Percentiles rank a stretch among this genome's conserved stretches.
phyloP scores from a whole-genome alignment of 306 rosid species.

The Inga oerstediana region DNA sequence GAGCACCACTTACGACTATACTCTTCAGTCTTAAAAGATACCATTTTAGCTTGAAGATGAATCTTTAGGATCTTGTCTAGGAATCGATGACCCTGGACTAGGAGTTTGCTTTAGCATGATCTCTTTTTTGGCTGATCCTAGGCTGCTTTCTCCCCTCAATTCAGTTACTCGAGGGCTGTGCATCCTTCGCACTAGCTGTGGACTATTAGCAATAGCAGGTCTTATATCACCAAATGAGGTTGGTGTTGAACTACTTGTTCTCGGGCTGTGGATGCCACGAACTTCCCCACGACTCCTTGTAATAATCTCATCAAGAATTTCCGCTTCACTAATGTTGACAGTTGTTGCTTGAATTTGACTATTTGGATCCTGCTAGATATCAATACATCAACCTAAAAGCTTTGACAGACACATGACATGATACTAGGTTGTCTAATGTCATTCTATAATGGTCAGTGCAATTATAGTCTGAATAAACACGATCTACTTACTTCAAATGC shows the following conservation, averaged over 20 bases:
- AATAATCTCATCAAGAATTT: conserved; percentile 63
- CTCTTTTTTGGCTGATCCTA: conserved; percentile 35
- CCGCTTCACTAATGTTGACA: conserved; percentile 48
- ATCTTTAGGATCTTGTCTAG: conserved; percentile 33
- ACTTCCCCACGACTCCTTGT: conserved; percentile 77
- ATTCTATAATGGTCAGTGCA: neutral
- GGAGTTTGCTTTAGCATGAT: conserved; percentile 37
- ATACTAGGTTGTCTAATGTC: conserved; percentile 5
- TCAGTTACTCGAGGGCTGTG: conserved; percentile 50
- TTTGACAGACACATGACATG: neutral
- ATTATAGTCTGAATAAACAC: neutral
- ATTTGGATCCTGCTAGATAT: conserved; percentile 39
- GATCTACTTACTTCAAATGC: conserved; percentile 54
- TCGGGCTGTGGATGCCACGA: conserved; percentile 55
- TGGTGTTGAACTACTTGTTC: conserved; percentile 25
- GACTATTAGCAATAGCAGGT: conserved; percentile 20
- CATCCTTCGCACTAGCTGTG: conserved; percentile 24
- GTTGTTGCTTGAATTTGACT: neutral
- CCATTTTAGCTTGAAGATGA: conserved; percentile 36
- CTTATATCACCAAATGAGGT: conserved; percentile 16
- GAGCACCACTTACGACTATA: conserved; percentile 41
- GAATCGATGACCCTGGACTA: conserved; percentile 48
- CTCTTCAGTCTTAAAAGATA: conserved; percentile 22
- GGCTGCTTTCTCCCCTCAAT: conserved; percentile 49
- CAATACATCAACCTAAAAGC: neutral